Conservation (phyloP, 306 rosid genomes). For the Rosa multiflora region DNA sequence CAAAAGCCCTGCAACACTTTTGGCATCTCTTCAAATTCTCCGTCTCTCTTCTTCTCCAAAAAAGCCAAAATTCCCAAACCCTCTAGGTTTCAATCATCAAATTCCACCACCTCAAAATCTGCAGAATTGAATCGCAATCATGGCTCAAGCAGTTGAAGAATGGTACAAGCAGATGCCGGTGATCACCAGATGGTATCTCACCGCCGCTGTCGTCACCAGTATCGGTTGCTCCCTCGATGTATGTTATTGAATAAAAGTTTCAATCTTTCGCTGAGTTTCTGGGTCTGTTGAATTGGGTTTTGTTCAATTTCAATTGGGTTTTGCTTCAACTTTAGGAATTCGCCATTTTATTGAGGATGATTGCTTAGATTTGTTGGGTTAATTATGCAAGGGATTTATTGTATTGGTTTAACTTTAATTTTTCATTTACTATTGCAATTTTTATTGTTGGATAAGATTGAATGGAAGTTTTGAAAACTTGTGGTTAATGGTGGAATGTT, state of each 20-base stretch:
- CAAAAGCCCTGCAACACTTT: background rate
- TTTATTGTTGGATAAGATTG: background rate
- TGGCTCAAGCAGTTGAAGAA: conserved; percentile 99
- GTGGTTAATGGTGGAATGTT: conserved; percentile 10
- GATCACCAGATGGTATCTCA: conserved; percentile 88
- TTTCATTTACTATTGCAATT: background rate
- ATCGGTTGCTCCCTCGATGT: conserved; percentile 96
- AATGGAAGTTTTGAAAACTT: conserved; percentile 4
- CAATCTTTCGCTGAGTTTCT: background rate
- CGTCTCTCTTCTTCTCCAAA: background rate
- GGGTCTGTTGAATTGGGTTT: background rate
- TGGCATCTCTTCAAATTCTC: background rate
- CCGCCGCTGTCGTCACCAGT: conserved; percentile 90
- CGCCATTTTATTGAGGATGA: conserved; percentile 1
- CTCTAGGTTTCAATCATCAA: background rate
- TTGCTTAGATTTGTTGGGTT: background rate
- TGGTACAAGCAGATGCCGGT: conserved; percentile 99
- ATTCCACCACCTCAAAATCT: background rate
- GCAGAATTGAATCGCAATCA: background rate
- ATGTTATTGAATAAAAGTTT: background rate
- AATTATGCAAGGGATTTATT: background rate
- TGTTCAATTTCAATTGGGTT: conserved; percentile 19
- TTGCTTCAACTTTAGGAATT: background rate
- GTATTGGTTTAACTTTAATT: conserved; percentile 5
- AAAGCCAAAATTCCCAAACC: conserved; percentile 5